A percentile compares a stretch with the other conserved stretches of the same genome.
phyloP scores from a whole-genome alignment of 352 stramenopile species.

The Globisporangium carolinianum region DNA sequence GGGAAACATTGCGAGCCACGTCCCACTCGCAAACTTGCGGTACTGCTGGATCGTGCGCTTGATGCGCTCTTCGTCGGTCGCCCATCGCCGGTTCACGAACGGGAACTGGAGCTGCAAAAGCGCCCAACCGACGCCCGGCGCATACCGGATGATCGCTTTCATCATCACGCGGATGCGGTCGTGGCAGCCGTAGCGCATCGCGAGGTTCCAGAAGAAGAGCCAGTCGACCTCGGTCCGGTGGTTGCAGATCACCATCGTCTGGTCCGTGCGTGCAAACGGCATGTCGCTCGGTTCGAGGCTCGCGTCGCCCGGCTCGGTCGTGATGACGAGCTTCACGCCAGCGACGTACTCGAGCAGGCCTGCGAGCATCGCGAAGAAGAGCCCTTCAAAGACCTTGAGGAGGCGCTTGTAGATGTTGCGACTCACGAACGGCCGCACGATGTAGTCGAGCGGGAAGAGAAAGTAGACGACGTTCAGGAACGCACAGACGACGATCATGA shows the following conservation, averaged over 20 bases:
- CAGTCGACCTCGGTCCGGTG: constrained; percentile 79
- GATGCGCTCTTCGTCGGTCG: constrained; percentile 50
- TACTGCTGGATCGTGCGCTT: constrained; percentile 44
- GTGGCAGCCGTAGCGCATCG: constrained; percentile 54
- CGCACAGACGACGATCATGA: constrained; percentile 36
- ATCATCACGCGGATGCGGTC: constrained; percentile 76
- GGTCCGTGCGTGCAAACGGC: constrained; percentile 33
- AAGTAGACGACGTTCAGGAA: constrained; percentile 62
- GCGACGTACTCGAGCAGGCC: constrained; percentile 48
- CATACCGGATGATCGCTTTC: constrained; percentile 57
- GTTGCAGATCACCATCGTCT: constrained; percentile 65
- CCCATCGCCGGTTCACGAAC: constrained; percentile 69
- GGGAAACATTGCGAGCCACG: constrained; percentile 75
- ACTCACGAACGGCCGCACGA: constrained; percentile 27
- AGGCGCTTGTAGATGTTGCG: constrained; percentile 21
- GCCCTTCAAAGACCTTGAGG: constrained; percentile 32
- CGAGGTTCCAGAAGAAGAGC: constrained; percentile 78
- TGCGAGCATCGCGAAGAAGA: constrained; percentile 55
- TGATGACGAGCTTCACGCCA: constrained; percentile 56
- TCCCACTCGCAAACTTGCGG: constrained; percentile 30
- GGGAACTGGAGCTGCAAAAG: constrained; percentile 66
- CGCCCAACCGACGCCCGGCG: constrained; percentile 58
- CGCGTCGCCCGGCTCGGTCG: constrained; percentile 27
- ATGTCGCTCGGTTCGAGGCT: constrained; percentile 18
- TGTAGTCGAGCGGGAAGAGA: constrained; percentile 41